Evolutionary conservation across 1,284 basidiomycete genomes (phyloP), one percentile per base, ranked within the genome.

Genomic region (Ceratobasidium sp.): DNA sequence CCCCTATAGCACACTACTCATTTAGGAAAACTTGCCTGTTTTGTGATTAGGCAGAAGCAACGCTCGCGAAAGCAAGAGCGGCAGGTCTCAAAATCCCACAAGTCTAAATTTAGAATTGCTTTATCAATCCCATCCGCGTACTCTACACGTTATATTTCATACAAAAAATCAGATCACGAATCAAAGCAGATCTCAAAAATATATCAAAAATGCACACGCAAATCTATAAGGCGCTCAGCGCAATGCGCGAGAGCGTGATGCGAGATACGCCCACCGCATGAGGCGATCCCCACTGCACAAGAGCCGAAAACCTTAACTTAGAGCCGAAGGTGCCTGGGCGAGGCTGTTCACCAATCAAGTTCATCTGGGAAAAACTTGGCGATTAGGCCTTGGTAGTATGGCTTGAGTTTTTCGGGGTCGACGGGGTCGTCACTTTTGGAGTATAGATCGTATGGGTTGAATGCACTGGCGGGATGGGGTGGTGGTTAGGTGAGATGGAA

Each of bases 361-460:
- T 89, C 87, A 0, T 87, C 83, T 41, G 93, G 93, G 86, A 97
- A 96, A 85, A 90, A 97, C 82, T 95, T 95, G 36, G 87, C 87
- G 80, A 97, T 96, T 33, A 97, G 85, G 4, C 84, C 84, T 80
- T 93, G 86, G 82, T 97, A 97, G 84, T 97, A 97, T 14, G 93
- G 92, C 77, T 89, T 88, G 36, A 97, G 85, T 78, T 87, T 86
- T 59, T 86, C 88, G 14, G 87, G 85, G 75, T 90, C 83, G 74
- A 91, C 89, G 11, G 89, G 88, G 36, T 88, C 88, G 81, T 96
- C 93, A 80, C 87, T 90, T 84, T 97, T 97, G 85, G 91, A 93
- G 85, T 97, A 97, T 3, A 97, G 87, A 80, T 96, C 95, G 83
- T 96, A 97, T 0, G 95, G 93, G 83, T 95, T 95, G 87, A 95